Conservation (phyloP, 257 asterid species). For the Prunella vulgaris region DNA sequence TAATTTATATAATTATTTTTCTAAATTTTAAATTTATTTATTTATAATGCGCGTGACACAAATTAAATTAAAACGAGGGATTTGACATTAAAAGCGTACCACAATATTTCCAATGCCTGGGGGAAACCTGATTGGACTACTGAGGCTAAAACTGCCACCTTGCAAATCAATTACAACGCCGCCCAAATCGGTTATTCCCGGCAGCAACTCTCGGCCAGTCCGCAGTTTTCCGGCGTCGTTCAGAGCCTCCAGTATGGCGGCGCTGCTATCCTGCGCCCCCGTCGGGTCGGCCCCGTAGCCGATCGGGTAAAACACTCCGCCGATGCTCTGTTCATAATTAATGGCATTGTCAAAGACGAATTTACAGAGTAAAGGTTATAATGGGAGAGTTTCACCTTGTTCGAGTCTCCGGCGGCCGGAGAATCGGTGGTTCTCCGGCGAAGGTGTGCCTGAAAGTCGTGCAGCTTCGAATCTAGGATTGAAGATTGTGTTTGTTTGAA, state of each 20-base stretch:
- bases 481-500: slow-evolving; percentile 32
- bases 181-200: slow-evolving; percentile 60
- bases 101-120: slow-evolving; percentile 46
- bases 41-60: too few species aligned
- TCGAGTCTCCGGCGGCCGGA: slow-evolving; percentile 20
- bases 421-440: slow-evolving; percentile 18
- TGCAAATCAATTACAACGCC: slow-evolving; percentile 51
- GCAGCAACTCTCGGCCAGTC: slow-evolving; percentile 34
- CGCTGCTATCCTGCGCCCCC: slow-evolving; percentile 44
- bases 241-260: slow-evolving; percentile 41
- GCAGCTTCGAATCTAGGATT: slow-evolving; percentile 27
- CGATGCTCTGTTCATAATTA: slow-evolving; percentile 33
- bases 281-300: slow-evolving; percentile 67
- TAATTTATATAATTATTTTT: too few species aligned
- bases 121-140: slow-evolving; percentile 47
- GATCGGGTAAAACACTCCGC: slow-evolving; percentile 51
- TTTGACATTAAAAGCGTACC: slow-evolving; percentile 41
- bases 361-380: too few species aligned
- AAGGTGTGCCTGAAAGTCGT: slow-evolving; percentile 38
- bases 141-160: slow-evolving; percentile 48
- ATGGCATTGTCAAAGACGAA: neutral
- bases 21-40: too few species aligned
- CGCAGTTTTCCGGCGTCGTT: slow-evolving; percentile 33
- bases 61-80: too few species aligned
- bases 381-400: too few species aligned